A percentile compares a stretch with the other conserved stretches of the same genome.
Evolutionary conservation across 768 basidiomycete species (phyloP).

Genomic region (Fomitopsis serialis): DNA sequence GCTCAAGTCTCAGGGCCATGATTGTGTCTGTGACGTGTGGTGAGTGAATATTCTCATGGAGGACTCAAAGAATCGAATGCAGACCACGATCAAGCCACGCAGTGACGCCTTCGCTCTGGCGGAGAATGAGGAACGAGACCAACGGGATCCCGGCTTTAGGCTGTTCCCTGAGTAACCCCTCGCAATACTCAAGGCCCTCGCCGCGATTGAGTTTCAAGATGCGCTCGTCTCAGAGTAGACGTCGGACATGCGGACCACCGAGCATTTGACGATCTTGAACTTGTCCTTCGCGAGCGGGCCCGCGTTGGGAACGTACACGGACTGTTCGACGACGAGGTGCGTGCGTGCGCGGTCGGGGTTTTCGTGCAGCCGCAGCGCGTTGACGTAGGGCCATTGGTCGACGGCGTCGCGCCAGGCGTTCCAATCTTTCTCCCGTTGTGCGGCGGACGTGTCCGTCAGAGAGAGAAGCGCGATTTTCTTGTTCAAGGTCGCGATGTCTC

Average conservation of each 20-base stretch:
- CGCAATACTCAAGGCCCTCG: constrained; percentile 18
- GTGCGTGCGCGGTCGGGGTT: constrained; percentile 21
- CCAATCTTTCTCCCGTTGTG: constrained; percentile 18
- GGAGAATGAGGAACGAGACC: constrained; percentile 9
- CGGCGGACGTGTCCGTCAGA: constrained; percentile 8
- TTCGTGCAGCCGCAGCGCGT: constrained; percentile 21
- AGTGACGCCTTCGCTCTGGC: constrained; percentile 7
- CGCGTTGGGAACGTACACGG: constrained; percentile 19
- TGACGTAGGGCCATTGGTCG: constrained; percentile 10
- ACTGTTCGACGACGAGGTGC: constrained; percentile 21
- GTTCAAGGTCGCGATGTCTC: neutral
- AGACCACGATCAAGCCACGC: constrained; percentile 13
- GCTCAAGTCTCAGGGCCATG: neutral
- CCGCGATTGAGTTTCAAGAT: constrained; percentile 12
- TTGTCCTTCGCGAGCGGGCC: constrained; percentile 8
- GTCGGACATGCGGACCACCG: constrained; percentile 21
- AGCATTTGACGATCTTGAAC: constrained; percentile 15
- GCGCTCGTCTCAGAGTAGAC: constrained; percentile 16
- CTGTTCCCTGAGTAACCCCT: constrained; percentile 6
- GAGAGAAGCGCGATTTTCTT: neutral
- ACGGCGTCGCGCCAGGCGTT: constrained; percentile 15
- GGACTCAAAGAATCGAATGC: neutral
- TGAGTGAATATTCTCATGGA: neutral
- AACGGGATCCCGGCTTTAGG: neutral
- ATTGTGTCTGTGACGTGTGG: constrained; percentile 1